Evolutionary conservation across 1,284 basidiomycete species (phyloP).

Genomic region (Leccinum laetum): DNA sequence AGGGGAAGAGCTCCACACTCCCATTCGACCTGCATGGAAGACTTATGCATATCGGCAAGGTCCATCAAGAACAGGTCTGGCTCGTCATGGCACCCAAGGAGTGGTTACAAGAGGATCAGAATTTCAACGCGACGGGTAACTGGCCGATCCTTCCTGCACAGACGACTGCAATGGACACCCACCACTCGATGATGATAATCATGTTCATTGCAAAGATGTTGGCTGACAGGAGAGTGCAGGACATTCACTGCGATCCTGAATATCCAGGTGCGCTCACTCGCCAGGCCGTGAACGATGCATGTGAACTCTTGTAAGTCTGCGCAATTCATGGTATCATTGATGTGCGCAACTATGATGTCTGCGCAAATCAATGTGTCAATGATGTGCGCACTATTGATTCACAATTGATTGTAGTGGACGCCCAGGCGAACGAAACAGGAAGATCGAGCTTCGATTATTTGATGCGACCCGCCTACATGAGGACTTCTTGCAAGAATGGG

Average conservation of each 20-base stretch:
- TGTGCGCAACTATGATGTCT: too few relatives aligned
- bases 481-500: background rate
- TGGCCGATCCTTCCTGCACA: background rate
- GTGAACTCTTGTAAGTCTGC: background rate
- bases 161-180: background rate
- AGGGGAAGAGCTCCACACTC: background rate
- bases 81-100: background rate
- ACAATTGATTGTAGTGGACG: too few relatives aligned
- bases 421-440: background rate
- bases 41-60: background rate
- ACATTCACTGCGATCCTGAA: background rate
- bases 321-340: too few relatives aligned
- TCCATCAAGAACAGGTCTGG: background rate
- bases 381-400: too few relatives aligned
- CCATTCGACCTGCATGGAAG: background rate
- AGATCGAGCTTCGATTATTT: background rate
- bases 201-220: background rate
- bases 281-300: background rate
- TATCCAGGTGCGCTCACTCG: background rate
- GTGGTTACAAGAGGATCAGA: background rate
- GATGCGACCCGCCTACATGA: background rate
- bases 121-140: background rate
- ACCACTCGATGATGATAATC: background rate
- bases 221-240: background rate
- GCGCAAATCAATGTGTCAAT: too few relatives aligned